phyloP scores from a whole-genome alignment of 495 filamentous ascomycete species.

The Penicillium mononematosum region DNA sequence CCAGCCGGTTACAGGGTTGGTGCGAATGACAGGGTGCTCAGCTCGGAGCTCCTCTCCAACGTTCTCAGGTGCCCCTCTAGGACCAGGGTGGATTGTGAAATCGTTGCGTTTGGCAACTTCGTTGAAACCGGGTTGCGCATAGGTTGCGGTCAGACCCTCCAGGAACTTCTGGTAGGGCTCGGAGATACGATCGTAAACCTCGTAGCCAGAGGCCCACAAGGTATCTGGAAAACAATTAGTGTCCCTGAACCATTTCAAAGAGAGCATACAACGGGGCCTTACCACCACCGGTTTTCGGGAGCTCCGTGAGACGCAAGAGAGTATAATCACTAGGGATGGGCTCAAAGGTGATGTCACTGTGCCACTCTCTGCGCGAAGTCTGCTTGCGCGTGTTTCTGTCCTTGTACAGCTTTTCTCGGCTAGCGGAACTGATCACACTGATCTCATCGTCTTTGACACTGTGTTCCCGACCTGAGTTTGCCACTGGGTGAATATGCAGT shows the following conservation, averaged over 20 bases:
- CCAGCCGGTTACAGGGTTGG: constrained; percentile 86
- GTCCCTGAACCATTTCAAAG: not conserved
- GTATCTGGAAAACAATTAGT: constrained; percentile 49
- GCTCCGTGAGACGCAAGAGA: constrained; percentile 57
- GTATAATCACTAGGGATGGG: constrained; percentile 68
- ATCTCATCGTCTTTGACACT: constrained; percentile 67
- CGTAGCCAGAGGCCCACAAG: constrained; percentile 74
- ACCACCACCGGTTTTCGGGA: constrained; percentile 71
- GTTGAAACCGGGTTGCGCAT: constrained; percentile 60
- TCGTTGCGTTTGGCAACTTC: constrained; percentile 52
- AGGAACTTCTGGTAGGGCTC: constrained; percentile 63
- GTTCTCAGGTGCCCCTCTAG: constrained; percentile 68
- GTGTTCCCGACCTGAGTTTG: constrained; percentile 58
- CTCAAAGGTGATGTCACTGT: constrained; percentile 74
- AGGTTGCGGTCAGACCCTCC: constrained; percentile 66
- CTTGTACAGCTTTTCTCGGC: constrained; percentile 56
- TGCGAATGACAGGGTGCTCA: constrained; percentile 70
- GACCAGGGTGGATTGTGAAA: constrained; percentile 54
- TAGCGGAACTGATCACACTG: constrained; percentile 64
- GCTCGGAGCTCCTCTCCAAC: constrained; percentile 60
- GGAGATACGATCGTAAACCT: constrained; percentile 74
- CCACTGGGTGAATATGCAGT: constrained; percentile 72
- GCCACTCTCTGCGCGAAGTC: constrained; percentile 48
- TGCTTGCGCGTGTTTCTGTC: constrained; percentile 31
- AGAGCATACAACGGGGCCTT: constrained; percentile 15